Conservation (phyloP, 2,329 filamentous ascomycete species). For the Basipetospora chlamydospora region DNA sequence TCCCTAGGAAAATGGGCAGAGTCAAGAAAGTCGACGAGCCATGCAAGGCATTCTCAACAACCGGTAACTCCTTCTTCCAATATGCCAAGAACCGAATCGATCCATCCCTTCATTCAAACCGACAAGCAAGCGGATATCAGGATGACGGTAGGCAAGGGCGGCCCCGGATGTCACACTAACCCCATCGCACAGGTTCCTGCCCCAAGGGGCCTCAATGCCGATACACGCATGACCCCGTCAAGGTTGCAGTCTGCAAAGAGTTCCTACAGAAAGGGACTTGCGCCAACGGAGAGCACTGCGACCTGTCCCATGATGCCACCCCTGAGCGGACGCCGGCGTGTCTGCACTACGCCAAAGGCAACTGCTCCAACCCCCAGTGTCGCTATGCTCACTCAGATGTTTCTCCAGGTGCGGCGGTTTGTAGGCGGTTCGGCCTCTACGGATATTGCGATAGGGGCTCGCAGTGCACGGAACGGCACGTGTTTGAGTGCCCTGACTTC, state of each 20-base stretch:
- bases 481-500: conserved; percentile 89
- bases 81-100: conserved; percentile 11
- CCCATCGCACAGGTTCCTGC: conserved; percentile 56
- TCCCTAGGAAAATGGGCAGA: conserved; percentile 27
- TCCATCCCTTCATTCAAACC: neutral
- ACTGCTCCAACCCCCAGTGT: conserved; percentile 77
- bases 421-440: conserved; percentile 67
- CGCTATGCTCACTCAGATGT: conserved; percentile 76
- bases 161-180: conserved; percentile 4
- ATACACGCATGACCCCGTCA: conserved; percentile 70
- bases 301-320: conserved; percentile 76
- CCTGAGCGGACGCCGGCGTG: conserved; percentile 78
- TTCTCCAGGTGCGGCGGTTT: conserved; percentile 64
- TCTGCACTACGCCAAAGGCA: conserved; percentile 77
- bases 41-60: conserved; percentile 59
- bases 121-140: neutral
- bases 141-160: conserved; percentile 2
- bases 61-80: conserved; percentile 43
- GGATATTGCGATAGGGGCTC: conserved; percentile 81
- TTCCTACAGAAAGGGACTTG: conserved; percentile 71
- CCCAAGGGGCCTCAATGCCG: conserved; percentile 66
- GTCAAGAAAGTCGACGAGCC: conserved; percentile 57
- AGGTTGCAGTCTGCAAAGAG: conserved; percentile 81
- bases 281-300: conserved; percentile 62
- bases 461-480: conserved; percentile 67